These are phyloP conservation scores for Cucurbita ficifolia DNA, from an alignment of 306 rosid genomes.

Conservation along the genomic window DNA sequence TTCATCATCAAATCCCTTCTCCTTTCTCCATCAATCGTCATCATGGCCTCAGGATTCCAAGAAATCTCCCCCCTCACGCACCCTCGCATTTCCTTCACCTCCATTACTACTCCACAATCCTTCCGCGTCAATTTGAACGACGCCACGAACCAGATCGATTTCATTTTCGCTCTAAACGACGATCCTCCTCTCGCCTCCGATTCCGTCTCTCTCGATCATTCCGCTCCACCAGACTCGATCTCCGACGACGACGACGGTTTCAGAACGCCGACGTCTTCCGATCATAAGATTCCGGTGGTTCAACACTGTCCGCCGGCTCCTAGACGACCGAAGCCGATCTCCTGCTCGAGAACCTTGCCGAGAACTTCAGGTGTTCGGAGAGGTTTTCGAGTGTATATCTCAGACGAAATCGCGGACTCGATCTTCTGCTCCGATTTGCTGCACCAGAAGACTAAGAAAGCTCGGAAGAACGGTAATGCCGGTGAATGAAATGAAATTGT, in stretches of 20 bases:
- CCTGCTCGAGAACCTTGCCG: slow-evolving; percentile 2
- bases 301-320: slow-evolving; percentile 49
- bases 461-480: slow-evolving; percentile 16
- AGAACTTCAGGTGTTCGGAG: slow-evolving; percentile 7
- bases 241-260: slow-evolving; percentile 33
- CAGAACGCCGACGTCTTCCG: slow-evolving; percentile 48
- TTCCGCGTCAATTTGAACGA: neutral
- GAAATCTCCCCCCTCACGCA: neutral
- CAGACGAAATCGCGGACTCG: slow-evolving; percentile 22
- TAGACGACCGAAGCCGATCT: slow-evolving; percentile 19
- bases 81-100: neutral
- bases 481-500: neutral
- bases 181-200: neutral
- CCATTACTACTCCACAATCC: neutral
- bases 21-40: neutral
- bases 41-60: neutral
- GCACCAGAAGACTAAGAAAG: slow-evolving; percentile 21
- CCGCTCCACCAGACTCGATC: no score
- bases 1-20: neutral
- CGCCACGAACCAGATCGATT: neutral
- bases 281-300: slow-evolving; percentile 29
- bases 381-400: slow-evolving; percentile 3
- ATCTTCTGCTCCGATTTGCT: slow-evolving; percentile 17
- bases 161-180: neutral
- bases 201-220: neutral